phyloP scores from a whole-genome alignment of 352 stramenopile species.

The Phytopythium kandeliae region DNA sequence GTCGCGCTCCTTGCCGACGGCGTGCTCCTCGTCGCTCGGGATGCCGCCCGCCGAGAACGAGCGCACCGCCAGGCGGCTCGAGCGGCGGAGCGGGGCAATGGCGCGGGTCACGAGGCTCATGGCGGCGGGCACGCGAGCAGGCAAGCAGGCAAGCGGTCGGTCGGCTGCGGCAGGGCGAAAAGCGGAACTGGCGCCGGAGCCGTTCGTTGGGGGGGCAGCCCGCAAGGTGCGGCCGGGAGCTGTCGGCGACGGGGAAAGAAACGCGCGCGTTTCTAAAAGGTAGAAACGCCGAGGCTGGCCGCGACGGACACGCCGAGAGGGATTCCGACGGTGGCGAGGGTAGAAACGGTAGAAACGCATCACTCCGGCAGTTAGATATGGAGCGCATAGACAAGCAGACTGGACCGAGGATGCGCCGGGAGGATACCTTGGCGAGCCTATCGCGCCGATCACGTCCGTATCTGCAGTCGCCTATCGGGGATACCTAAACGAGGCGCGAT shows the following conservation, averaged over 20 bases:
- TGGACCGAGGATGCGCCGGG: too few species aligned
- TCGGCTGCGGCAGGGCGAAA: neutral
- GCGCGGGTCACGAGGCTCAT: slow-evolving; percentile 35
- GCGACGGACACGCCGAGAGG: too few species aligned
- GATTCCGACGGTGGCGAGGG: too few species aligned
- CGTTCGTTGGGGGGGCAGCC: neutral
- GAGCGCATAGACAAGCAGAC: too few species aligned
- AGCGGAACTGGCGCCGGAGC: neutral
- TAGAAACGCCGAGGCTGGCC: too few species aligned
- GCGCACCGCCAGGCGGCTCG: slow-evolving; percentile 30
- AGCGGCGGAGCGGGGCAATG: slow-evolving; percentile 47
- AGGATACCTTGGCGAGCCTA: too few species aligned
- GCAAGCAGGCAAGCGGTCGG: too few species aligned
- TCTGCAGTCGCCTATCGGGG: too few species aligned
- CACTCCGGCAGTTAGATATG: too few species aligned
- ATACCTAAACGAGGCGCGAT: too few species aligned
- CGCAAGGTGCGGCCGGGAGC: neutral
- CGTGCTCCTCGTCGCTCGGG: slow-evolving; percentile 74
- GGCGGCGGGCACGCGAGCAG: neutral
- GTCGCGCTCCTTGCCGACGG: slow-evolving; percentile 70
- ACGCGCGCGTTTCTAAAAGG: neutral
- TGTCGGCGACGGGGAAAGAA: neutral
- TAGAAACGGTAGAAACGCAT: too few species aligned
- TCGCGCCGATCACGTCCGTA: too few species aligned
- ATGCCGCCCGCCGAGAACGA: slow-evolving; percentile 50